Evolutionary conservation across 1,139 yeast species (phyloP).

Genomic region (Diutina siamensis): DNA sequence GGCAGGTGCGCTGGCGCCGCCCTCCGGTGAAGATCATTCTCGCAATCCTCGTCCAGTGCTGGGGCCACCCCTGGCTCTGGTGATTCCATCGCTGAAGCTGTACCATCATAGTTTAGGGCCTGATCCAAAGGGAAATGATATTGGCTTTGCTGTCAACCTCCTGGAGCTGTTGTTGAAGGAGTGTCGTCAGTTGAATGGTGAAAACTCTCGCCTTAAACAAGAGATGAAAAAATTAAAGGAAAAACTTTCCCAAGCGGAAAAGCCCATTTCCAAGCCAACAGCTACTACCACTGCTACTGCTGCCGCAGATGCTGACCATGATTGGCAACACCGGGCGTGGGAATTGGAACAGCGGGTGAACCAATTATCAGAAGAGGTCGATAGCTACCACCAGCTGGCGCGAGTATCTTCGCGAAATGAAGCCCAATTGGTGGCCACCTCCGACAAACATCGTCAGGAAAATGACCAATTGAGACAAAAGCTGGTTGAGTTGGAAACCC

Average conservation of each 20-base stretch:
- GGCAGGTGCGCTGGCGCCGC: not conserved
- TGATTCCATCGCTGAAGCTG: not conserved
- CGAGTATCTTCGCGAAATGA: constrained; percentile 8
- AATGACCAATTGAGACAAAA: constrained; percentile 38
- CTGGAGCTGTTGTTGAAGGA: constrained; percentile 71
- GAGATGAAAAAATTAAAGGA: constrained; percentile 29
- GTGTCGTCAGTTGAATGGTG: constrained; percentile 68
- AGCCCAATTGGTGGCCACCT: constrained; percentile 14
- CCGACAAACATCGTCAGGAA: constrained; percentile 22
- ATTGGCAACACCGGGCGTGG: constrained; percentile 66
- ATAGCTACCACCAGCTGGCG: constrained; percentile 17
- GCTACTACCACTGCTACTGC: too few species aligned
- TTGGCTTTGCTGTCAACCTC: constrained; percentile 72
- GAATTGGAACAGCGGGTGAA: constrained; percentile 54
- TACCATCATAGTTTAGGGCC: constrained; percentile 26
- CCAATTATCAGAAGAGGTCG: constrained; percentile 35
- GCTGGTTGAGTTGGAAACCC: constrained; percentile 22
- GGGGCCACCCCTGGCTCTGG: not conserved
- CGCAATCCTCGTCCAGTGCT: not conserved
- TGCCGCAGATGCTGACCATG: constrained; percentile 30
- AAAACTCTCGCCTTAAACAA: constrained; percentile 41
- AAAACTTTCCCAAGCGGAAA: constrained; percentile 18
- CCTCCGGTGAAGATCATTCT: not conserved
- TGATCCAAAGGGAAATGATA: constrained; percentile 46
- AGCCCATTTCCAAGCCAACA: constrained; percentile 12